Evolutionary conservation across 2,329 filamentous ascomycete genomes (phyloP), one percentile per base, ranked within the genome.

Genomic region (Colletotrichum higginsianum): DNA sequence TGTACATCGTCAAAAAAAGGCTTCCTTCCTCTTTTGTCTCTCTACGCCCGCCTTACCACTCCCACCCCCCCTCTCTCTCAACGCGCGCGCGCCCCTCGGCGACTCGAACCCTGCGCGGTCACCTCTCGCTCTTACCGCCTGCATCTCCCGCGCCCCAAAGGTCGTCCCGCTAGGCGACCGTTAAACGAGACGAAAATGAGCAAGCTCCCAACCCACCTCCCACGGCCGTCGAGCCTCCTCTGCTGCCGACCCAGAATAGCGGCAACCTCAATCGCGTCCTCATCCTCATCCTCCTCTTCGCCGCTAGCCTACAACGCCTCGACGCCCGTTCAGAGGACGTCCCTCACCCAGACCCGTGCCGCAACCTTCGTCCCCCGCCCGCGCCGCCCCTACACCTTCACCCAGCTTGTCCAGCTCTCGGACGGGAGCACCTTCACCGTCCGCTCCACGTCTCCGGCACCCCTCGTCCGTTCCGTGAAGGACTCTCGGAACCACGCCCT

Each of bases 321-420:
- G n/a, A 67, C 64, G 8, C 68, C 68, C 6, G 30, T 13, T 12
- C 42, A 35, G n/a, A 35, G 57, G 23, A 30, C 47, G 18, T 16
- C 57, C 18, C 42, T 42, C 9, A 40, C 38, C 11, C 65, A 95
- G 84, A 86, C 91, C 80, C 92, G 95, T 72, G 90, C 94, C 80
- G 96, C 96, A 63, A 95, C 93, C 30, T 93, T 98, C 74, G 90
- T 98, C 79, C 89, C 89, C 73, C 94, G 96, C 18, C 95, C 95
- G n/a, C 93, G 95, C 79, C 91, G 95, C 7, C 96, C 96, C 52
- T 98, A 98, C 87, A 94, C 92, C 76, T 98, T 98, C 87, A 98
- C 96, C n/a, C 96, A 99, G 84, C 89, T 99, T 72, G 88, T 99
- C 76, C 95, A 95, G 65, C 92, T 98, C 75, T 94, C 93, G 50